Percentiles rank a stretch among this genome's conserved stretches.
These are phyloP conservation scores for Nakazawaea laoshanensis DNA, from an alignment of 805 yeast species.

Conservation along the genomic window DNA sequence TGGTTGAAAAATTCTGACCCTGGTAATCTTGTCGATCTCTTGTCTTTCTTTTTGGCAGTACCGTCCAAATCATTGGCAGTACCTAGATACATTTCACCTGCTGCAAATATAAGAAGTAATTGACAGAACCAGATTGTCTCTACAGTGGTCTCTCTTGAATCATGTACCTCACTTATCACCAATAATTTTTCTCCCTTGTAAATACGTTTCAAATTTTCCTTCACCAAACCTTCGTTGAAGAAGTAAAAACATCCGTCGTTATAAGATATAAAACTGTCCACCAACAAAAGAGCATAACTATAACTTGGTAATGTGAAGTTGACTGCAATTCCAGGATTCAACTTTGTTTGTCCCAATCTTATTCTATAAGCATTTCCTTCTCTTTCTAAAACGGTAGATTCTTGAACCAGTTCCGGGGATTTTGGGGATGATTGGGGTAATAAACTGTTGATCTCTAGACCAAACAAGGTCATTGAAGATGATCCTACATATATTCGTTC, in stretches of 20 bases:
- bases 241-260: constrained; percentile 83
- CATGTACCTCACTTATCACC: constrained; percentile 23
- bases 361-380: constrained; percentile 74
- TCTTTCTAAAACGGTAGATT: constrained; percentile 58
- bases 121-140: constrained; percentile 82
- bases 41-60: constrained; percentile 11
- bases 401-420: constrained; percentile 13
- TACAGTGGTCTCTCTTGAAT: constrained; percentile 35
- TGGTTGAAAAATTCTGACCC: constrained; percentile 75
- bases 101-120: constrained; percentile 61
- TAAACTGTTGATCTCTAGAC: constrained; percentile 60
- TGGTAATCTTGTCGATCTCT: constrained; percentile 43
- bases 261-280: constrained; percentile 69
- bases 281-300: constrained; percentile 64
- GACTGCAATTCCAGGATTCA: constrained; percentile 60
- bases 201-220: constrained; percentile 53
- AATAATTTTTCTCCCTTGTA: constrained; percentile 29
- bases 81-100: constrained; percentile 78
- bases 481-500: constrained; percentile 73
- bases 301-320: constrained; percentile 70
- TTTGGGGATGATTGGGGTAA: constrained; percentile 13
- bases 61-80: constrained; percentile 61
- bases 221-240: constrained; percentile 74
- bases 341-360: constrained; percentile 57
- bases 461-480: constrained; percentile 76